phyloP scores from a whole-genome alignment of 2,329 filamentous ascomycete genomes.

The Curvularia spicifera region DNA sequence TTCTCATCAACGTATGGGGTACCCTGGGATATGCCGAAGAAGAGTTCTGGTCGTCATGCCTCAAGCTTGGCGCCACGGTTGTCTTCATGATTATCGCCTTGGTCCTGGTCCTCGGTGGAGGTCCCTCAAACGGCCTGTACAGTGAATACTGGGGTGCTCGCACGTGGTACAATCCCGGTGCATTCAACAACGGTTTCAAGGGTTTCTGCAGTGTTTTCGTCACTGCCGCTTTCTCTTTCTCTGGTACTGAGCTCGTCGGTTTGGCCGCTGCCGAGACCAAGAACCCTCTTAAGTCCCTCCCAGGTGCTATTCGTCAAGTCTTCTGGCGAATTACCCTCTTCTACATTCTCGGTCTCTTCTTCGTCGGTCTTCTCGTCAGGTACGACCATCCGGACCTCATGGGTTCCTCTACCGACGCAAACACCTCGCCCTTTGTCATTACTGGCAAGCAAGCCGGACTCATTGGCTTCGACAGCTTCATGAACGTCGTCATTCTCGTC shows the following conservation, averaged over 20 bases:
- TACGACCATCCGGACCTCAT: constrained; percentile 46
- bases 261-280: constrained; percentile 65
- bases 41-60: constrained; percentile 48
- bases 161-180: constrained; percentile 64
- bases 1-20: constrained; percentile 48
- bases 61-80: constrained; percentile 47
- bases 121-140: constrained; percentile 57
- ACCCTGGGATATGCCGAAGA: constrained; percentile 52
- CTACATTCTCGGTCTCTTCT: constrained; percentile 54
- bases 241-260: constrained; percentile 67
- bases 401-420: constrained; percentile 45
- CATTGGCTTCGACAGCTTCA: constrained; percentile 65
- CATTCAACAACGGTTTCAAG: constrained; percentile 66
- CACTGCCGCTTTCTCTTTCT: constrained; percentile 67
- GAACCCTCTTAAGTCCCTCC: constrained; percentile 60
- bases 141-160: constrained; percentile 63
- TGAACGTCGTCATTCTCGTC: constrained; percentile 71
- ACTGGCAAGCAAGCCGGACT: constrained; percentile 68
- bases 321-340: constrained; percentile 57
- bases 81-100: constrained; percentile 57
- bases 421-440: constrained; percentile 70
- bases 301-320: constrained; percentile 54
- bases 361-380: constrained; percentile 54
- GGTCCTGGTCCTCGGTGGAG: constrained; percentile 63
- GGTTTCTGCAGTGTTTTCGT: constrained; percentile 69